Conservation (phyloP, 352 stramenopile species). For the Globisporangium recalcitrans region DNA sequence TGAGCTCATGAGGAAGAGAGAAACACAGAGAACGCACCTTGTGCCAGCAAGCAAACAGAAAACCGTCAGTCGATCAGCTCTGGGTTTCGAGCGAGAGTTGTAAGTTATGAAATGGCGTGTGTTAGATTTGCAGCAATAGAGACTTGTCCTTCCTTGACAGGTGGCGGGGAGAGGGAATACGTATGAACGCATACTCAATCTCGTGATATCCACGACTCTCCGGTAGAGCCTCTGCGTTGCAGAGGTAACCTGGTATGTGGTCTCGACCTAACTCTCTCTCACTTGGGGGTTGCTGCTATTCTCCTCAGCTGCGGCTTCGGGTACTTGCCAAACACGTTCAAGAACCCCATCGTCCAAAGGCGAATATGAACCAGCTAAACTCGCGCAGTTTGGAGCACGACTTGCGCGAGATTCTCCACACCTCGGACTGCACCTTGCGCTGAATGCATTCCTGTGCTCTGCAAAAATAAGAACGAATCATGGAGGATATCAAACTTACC, state of each 20-base stretch:
- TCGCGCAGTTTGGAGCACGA: background rate
- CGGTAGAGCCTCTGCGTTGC: background rate
- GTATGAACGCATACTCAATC: background rate
- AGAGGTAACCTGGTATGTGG: background rate
- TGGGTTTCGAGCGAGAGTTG: background rate
- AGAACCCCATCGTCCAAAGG: background rate
- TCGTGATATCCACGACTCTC: background rate
- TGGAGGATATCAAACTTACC: background rate
- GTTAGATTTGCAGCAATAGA: slow-evolving; percentile 2
- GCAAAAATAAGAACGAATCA: no score
- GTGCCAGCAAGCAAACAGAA: background rate
- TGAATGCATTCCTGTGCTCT: no score
- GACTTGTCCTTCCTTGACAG: background rate
- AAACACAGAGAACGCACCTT: background rate
- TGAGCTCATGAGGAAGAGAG: slow-evolving; percentile 16
- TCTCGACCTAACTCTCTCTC: background rate
- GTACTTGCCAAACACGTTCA: background rate
- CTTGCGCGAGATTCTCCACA: background rate
- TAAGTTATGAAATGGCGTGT: slow-evolving; percentile 9
- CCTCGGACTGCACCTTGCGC: background rate
- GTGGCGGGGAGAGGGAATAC: background rate
- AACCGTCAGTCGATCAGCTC: background rate
- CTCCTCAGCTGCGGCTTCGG: background rate
- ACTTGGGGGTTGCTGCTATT: no score
- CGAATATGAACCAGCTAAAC: background rate